Conservation (phyloP, 352 stramenopile genomes). For the Peronospora destructor region DNA sequence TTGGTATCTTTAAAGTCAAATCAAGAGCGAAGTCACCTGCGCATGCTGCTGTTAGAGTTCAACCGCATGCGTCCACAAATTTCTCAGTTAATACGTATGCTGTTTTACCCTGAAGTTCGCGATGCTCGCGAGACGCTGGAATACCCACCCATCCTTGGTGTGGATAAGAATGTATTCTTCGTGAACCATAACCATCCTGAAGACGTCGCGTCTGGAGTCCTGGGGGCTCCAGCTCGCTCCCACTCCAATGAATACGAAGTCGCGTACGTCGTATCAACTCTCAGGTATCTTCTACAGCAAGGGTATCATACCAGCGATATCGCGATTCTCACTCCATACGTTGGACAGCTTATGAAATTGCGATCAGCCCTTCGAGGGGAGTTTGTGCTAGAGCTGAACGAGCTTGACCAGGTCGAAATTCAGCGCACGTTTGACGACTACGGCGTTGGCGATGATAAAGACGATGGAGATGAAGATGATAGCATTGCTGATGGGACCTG, state of each 20-base stretch:
- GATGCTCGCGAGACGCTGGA: conserved; percentile 46
- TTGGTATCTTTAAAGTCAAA: not conserved
- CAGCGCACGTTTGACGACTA: conserved; percentile 11
- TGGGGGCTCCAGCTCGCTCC: conserved; percentile 28
- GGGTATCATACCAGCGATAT: conserved; percentile 58
- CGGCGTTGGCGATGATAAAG: conserved; percentile 2
- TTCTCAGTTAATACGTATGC: conserved; percentile 56
- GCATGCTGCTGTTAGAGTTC: conserved; percentile 41
- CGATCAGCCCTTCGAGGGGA: conserved; percentile 32
- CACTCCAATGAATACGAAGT: conserved; percentile 71
- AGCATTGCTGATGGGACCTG: conserved; percentile 9
- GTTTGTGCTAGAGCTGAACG: conserved; percentile 35
- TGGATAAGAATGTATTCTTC: conserved; percentile 66
- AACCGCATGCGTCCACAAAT: conserved; percentile 75
- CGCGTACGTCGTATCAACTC: conserved; percentile 51
- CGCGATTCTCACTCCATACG: conserved; percentile 75
- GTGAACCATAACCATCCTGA: conserved; percentile 56
- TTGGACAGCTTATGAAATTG: conserved; percentile 69
- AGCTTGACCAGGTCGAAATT: conserved; percentile 9
- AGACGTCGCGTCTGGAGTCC: conserved; percentile 13
- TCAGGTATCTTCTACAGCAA: conserved; percentile 67
- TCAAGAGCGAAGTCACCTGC: conserved; percentile 8
- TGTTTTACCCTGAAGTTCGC: conserved; percentile 59
- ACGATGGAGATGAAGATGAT: conserved; percentile 25
- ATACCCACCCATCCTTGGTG: conserved; percentile 45